Evolutionary conservation across 2,329 filamentous ascomycete genomes (phyloP), one percentile per base, ranked within the genome.

Genomic region (Sordariomycetes sp.): DNA sequence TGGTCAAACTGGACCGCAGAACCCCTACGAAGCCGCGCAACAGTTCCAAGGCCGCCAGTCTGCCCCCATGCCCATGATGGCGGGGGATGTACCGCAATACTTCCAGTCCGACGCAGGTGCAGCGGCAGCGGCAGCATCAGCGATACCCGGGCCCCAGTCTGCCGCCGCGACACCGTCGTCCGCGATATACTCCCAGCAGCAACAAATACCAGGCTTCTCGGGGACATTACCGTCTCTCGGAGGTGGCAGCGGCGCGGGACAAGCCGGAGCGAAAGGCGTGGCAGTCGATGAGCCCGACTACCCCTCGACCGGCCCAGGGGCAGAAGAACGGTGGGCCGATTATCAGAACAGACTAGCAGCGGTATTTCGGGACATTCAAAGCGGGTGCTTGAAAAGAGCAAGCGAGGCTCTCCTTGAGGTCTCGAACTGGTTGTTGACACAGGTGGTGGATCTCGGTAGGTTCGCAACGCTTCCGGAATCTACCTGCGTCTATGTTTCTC

Each of bases 21-120:
- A 74, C 72, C 69, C 81, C 74, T 76, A 86, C 72, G 95, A 95
- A 74, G 87, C 92, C 70, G 75, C 82, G 67, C 82, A 85, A 68
- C 85, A 85, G 67, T 95, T 90, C 74, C 79, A 85, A 66, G 76
- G 84, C 64, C 85, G 87, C 75, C 87, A 90, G 67, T 81, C 86
- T 72, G 82, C 86, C 77, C 82, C 80, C 60, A 81, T 94, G 73
- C 87, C 90, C 69, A 87, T 90, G 73, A 78, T 91, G 69, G 75
- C 84, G 48, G 65, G 73, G 60, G 75, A 76, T 67, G 83, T 90
- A 70, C 78, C 81, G 6, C 60, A 78, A 66, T 96, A 94, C 76
- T 91, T 90, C 71, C 64, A 59, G 57, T 65, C 70, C 20, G 68
- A 70, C 56, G 57, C 65, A 53, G 65, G 64, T 39, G 64, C 79